phyloP scores from a whole-genome alignment of 169 alveolate species.

The Babesia caballi region DNA sequence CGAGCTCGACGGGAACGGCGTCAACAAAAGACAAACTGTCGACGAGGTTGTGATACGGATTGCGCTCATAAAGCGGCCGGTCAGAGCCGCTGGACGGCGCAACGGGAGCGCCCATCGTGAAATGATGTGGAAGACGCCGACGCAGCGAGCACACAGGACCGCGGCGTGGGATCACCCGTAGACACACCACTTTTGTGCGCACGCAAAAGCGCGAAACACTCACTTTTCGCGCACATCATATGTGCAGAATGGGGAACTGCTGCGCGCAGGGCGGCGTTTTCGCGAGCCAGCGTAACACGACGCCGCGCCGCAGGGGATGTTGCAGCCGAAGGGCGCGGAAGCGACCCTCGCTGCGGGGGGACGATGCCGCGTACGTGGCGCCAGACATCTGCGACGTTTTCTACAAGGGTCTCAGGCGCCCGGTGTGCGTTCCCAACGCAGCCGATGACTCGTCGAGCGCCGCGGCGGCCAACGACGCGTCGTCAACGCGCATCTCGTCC shows the following conservation, averaged over 20 bases:
- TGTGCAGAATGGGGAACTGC: constrained; percentile 12
- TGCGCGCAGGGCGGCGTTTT: not conserved
- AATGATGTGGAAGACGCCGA: not conserved
- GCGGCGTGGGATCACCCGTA: no score
- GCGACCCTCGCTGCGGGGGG: not conserved
- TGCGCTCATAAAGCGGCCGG: constrained; percentile 2
- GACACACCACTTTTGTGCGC: no score
- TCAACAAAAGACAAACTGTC: constrained; percentile 56
- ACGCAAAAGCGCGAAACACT: no score
- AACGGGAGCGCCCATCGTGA: not conserved
- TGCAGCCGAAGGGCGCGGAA: not conserved
- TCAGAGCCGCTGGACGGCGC: not conserved
- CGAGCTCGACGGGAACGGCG: constrained; percentile 53
- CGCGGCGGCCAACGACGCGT: not conserved
- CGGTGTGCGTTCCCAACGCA: constrained; percentile 5
- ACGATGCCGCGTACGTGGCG: constrained; percentile 12
- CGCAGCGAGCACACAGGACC: no score
- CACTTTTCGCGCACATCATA: no score
- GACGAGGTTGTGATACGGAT: constrained; percentile 37
- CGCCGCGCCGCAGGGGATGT: not conserved
- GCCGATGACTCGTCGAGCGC: not conserved
- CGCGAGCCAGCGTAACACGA: not conserved
- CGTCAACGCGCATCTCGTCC: not conserved
- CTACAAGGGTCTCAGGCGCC: constrained; percentile 7
- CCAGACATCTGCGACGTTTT: constrained; percentile 54